Evolutionary conservation across 805 yeast species (phyloP), one percentile per base, ranked within the genome.

Genomic region (Metschnikowia kunwiensis): DNA sequence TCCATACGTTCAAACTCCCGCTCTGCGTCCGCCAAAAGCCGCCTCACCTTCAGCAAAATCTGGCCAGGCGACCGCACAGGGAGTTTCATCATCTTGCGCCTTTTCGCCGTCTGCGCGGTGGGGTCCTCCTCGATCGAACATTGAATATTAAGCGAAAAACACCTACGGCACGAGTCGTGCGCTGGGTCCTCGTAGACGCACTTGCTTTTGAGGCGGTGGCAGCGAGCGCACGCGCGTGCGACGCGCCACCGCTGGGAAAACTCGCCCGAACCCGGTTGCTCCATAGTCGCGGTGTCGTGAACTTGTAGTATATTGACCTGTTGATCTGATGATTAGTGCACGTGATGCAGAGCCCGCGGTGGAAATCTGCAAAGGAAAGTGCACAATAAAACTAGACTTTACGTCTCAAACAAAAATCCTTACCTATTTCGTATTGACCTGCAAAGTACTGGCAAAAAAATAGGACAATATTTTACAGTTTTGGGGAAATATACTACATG

Each of bases 121-220:
- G 78, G 78, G 47, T 75, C 80, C 25, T 59, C 65, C 27, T 75
- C 71, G 47, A 64, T 61, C 4, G 79, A 74, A 46, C 80, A 75
- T 35, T 55, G 57, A 15, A 74, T 61, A 2, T 65, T 66, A 5
- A 70, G 60, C 17, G 63, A 55, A 38, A 55, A 63, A 48, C 80
- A 75, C 34, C 78, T 46, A 24, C 61, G 60, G 51, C 80, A 75
- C 12, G 73, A 51, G 21, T 53, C 54, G 43, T 55, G 63, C 12
- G 53, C 44, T 2, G 77, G 78, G 43, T 71, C 70, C 21, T 70
- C 72, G 49, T 65, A 75, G 3, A 68, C 65, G 53, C 80, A 75
- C 46, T 72, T 61, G 71, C 72, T 70, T 47, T 74, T 75, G 14
- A 74, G 57, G 19, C 79, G 50, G 40, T 73, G 75, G 44, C 80